Percentiles rank a stretch among this genome's conserved stretches.
Evolutionary conservation across 2,329 filamentous ascomycete species (phyloP).

Genomic region (Myotisia sp.): DNA sequence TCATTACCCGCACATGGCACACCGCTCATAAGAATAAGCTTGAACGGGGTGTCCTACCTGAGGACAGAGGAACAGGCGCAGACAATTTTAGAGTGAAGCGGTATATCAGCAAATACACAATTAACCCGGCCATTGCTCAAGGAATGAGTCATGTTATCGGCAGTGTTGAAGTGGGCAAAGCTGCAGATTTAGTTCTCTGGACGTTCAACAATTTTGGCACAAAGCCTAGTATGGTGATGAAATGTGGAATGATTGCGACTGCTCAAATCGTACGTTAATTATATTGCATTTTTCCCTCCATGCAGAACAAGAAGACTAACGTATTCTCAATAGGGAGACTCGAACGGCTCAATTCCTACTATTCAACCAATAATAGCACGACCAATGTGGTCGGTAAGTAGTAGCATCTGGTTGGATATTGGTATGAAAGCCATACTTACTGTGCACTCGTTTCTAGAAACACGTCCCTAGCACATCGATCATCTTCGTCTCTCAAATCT

Average conservation of each 20-base stretch:
- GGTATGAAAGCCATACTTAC: too few species aligned
- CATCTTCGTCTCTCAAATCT: conserved; percentile 67
- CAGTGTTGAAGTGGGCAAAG: conserved; percentile 73
- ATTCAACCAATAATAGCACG: conserved; percentile 72
- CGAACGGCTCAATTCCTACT: conserved; percentile 74
- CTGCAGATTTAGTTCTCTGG: conserved; percentile 84
- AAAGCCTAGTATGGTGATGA: conserved; percentile 68
- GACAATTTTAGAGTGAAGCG: conserved; percentile 89
- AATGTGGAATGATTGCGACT: conserved; percentile 73
- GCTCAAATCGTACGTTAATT: conserved; percentile 67
- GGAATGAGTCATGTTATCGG: conserved; percentile 80
- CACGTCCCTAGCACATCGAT: conserved; percentile 58
- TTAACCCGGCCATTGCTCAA: conserved; percentile 84
- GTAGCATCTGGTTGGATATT: neutral
- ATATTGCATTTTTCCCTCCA: neutral
- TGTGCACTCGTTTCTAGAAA: conserved; percentile 1
- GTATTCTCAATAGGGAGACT: conserved; percentile 48
- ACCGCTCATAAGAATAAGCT: conserved; percentile 94
- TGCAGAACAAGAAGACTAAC: conserved; percentile 4
- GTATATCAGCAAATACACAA: conserved; percentile 89
- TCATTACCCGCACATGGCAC: conserved; percentile 87
- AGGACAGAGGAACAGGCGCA: conserved; percentile 64
- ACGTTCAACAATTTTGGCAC: conserved; percentile 71
- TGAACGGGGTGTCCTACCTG: conserved; percentile 59
- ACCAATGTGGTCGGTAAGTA: conserved; percentile 62